Conservation (phyloP, 129 eudicot genomes). For the Kitagawia praeruptora region DNA sequence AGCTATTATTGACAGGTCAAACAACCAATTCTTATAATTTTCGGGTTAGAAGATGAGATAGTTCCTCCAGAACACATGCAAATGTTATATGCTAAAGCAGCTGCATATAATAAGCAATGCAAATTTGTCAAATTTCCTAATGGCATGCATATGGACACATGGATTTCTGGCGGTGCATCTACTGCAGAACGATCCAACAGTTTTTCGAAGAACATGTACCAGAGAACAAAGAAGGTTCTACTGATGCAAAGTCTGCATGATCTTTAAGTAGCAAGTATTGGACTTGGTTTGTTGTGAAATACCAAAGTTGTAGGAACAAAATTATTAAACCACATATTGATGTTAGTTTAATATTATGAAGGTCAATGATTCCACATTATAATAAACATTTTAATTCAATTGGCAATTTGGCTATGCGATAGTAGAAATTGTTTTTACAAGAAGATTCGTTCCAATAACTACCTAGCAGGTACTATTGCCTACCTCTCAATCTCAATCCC, state of each 20-base stretch:
- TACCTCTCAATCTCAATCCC: too few relatives aligned
- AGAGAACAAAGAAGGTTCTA: conserved; percentile 21
- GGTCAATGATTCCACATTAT: too few relatives aligned
- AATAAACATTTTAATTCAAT: too few relatives aligned
- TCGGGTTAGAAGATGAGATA: conserved; percentile 84
- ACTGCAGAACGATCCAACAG: conserved; percentile 60
- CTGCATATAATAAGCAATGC: conserved; percentile 55
- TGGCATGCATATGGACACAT: conserved; percentile 98
- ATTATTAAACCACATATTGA: too few relatives aligned
- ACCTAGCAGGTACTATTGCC: too few relatives aligned
- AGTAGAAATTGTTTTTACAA: too few relatives aligned
- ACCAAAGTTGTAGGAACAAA: too few relatives aligned
- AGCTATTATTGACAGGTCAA: conserved; percentile 38
- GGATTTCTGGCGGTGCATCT: conserved; percentile 82
- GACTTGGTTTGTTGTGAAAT: too few relatives aligned
- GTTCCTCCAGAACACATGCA: conserved; percentile 84
- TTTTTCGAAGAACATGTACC: conserved; percentile 44
- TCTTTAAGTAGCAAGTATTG: too few relatives aligned
- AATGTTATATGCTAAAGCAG: conserved; percentile 90
- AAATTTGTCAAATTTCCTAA: conserved; percentile 64
- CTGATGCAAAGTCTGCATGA: not conserved
- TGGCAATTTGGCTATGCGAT: too few relatives aligned
- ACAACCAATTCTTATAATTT: conserved; percentile 84
- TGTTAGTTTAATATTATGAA: too few relatives aligned
- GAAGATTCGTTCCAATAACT: too few relatives aligned